A percentile compares a stretch with the other conserved stretches of the same genome.
Conservation (phyloP, 495 filamentous ascomycete species). For the Aspergillus baeticus region DNA sequence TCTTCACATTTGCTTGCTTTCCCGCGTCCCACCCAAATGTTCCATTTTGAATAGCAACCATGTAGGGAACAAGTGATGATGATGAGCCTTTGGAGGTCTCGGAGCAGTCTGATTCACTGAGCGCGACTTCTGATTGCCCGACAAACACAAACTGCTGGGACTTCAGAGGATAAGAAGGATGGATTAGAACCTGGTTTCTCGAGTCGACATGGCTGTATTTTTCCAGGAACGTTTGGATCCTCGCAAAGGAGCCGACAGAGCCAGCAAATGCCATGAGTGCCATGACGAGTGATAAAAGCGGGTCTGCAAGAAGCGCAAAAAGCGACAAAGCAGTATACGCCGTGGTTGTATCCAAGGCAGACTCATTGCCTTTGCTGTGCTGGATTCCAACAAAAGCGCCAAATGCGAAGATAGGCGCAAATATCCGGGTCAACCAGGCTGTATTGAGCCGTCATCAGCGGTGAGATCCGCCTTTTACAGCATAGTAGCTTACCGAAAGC, state of each 20-base stretch:
- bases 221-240: slow-evolving; percentile 59
- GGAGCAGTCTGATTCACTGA: slow-evolving; percentile 24
- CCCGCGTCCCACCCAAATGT: slow-evolving; percentile 52
- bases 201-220: slow-evolving; percentile 38
- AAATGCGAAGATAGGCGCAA: slow-evolving; percentile 53
- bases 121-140: slow-evolving; percentile 20
- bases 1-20: slow-evolving; percentile 42
- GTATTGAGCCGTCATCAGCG: background rate
- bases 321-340: slow-evolving; percentile 62
- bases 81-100: slow-evolving; percentile 26
- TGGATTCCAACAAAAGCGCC: slow-evolving; percentile 50
- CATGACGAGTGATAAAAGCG: slow-evolving; percentile 57
- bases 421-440: slow-evolving; percentile 52
- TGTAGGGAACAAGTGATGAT: slow-evolving; percentile 14
- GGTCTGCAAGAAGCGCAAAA: slow-evolving; percentile 57
- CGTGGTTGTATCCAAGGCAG: slow-evolving; percentile 47
- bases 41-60: slow-evolving; percentile 44
- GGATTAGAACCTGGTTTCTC: slow-evolving; percentile 20
- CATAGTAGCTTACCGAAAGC: slow-evolving; percentile 35
- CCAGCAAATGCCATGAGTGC: slow-evolving; percentile 51
- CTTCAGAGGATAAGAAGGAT: slow-evolving; percentile 23
- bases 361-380: slow-evolving; percentile 41
- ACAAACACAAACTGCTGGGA: slow-evolving; percentile 23
- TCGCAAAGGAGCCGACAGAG: slow-evolving; percentile 54
- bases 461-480: background rate